Conservation (phyloP, 441 rosid species). For the Erodium moschatum region DNA sequence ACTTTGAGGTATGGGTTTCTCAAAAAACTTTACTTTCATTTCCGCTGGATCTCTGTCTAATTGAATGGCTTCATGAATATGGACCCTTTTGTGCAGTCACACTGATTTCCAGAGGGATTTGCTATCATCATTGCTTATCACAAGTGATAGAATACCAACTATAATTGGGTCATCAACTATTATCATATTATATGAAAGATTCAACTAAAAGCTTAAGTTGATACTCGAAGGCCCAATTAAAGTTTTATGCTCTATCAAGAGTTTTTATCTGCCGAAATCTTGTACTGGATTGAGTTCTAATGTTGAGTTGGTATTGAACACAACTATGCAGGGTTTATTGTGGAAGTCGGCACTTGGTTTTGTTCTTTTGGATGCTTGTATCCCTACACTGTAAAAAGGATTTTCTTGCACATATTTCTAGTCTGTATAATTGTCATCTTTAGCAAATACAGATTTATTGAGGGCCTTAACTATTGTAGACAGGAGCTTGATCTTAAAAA, state of each 20-base stretch:
- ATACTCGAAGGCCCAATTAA: too few relatives aligned
- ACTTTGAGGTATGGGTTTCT: conserved; percentile 36
- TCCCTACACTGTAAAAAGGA: conserved; percentile 17
- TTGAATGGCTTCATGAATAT: background rate
- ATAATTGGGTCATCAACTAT: too few relatives aligned
- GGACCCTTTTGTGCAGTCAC: background rate
- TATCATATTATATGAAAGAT: too few relatives aligned
- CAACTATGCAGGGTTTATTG: conserved; percentile 46
- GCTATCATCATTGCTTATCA: background rate
- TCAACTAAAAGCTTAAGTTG: too few relatives aligned
- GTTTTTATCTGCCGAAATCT: background rate
- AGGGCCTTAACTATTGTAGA: conserved; percentile 45
- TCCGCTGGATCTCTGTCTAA: background rate
- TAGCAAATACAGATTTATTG: background rate
- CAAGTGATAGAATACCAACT: background rate
- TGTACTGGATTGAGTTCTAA: conserved; percentile 11
- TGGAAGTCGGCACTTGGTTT: conserved; percentile 51
- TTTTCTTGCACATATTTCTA: conserved; percentile 11
- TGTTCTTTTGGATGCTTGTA: conserved; percentile 72
- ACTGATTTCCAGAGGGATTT: too few relatives aligned
- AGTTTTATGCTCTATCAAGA: too few relatives aligned
- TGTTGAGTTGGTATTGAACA: conserved; percentile 9
- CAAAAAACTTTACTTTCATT: background rate
- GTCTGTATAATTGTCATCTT: conserved; percentile 6
- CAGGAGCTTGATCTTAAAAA: conserved; percentile 45